These are phyloP conservation scores for Botrytis cinerea DNA, from an alignment of 2,329 filamentous ascomycete genomes.

Conservation along the genomic window DNA sequence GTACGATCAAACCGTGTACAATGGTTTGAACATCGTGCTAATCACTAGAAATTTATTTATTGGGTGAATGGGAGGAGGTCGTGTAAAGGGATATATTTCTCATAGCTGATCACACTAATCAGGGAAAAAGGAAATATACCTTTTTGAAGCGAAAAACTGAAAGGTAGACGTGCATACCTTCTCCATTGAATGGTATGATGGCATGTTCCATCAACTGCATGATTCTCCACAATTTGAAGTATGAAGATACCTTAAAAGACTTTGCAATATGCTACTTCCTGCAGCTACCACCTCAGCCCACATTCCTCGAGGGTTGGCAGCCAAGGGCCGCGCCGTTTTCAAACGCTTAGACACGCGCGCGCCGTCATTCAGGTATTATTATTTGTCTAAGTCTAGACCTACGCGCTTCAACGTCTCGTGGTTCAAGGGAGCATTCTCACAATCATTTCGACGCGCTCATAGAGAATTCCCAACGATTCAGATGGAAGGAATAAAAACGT, in stretches of 20 bases:
- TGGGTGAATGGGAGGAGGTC: background rate
- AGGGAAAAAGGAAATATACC: background rate
- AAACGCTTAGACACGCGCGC: slow-evolving; percentile 15
- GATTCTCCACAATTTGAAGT: slow-evolving; percentile 20
- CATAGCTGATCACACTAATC: background rate
- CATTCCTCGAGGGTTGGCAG: slow-evolving; percentile 14
- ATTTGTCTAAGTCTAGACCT: slow-evolving; percentile 5
- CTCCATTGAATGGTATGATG: slow-evolving; percentile 12
- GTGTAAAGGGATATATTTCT: background rate
- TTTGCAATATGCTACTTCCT: slow-evolving; percentile 14
- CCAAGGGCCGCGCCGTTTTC: slow-evolving; percentile 23
- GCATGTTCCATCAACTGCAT: slow-evolving; percentile 7
- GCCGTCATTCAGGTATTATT: background rate
- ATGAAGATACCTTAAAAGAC: background rate
- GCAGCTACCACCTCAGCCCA: slow-evolving; percentile 6
- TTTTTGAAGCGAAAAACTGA: slow-evolving; percentile 5
- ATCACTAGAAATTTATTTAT: background rate
- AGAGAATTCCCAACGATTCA: background rate
- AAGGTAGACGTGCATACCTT: slow-evolving; percentile 11
- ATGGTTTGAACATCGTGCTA: background rate
- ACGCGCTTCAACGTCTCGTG: slow-evolving; percentile 6
- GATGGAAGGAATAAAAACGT: slow-evolving; percentile 22
- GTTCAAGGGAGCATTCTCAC: background rate
- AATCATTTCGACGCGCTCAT: background rate
- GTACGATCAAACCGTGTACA: slow-evolving; percentile 25